Evolutionary conservation across 2,329 filamentous ascomycete species (phyloP).

Genomic region (Ceratocystis harringtonii): DNA sequence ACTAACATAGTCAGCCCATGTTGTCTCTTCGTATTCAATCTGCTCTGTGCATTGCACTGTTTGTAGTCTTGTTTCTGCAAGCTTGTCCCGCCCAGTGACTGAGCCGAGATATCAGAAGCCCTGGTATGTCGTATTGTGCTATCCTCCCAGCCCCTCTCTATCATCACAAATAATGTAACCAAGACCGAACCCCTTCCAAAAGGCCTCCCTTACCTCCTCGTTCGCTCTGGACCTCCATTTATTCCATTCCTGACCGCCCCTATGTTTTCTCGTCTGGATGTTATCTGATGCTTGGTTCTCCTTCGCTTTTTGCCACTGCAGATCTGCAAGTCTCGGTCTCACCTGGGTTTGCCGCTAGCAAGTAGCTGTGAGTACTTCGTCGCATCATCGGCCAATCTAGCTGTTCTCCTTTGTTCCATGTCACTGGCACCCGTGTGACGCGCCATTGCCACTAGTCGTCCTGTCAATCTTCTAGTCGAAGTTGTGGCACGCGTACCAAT

Average conservation of each 20-base stretch:
- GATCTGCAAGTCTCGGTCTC: not conserved
- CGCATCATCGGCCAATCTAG: not conserved
- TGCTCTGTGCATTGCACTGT: slow-evolving; percentile 1
- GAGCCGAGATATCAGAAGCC: not conserved
- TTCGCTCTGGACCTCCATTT: not conserved
- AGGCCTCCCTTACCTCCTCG: not conserved
- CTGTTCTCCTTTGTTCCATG: not conserved
- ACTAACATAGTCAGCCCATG: not conserved
- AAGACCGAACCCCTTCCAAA: not conserved
- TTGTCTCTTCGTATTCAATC: slow-evolving; percentile 5
- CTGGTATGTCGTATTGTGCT: not conserved
- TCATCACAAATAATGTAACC: not conserved
- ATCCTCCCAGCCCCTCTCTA: not conserved
- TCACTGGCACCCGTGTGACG: not conserved
- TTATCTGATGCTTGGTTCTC: not conserved
- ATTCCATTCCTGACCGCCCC: not conserved
- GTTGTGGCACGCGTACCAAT: too few species aligned
- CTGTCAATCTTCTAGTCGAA: too few species aligned
- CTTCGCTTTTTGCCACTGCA: slow-evolving; percentile 1
- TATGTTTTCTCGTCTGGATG: not conserved
- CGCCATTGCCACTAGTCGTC: not conserved
- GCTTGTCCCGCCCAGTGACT: not conserved
- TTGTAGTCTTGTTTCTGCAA: not conserved
- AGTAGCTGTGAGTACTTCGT: not conserved
- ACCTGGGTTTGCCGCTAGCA: too few species aligned